phyloP scores from a whole-genome alignment of 768 basidiomycete species.

The Mycena crocata region DNA sequence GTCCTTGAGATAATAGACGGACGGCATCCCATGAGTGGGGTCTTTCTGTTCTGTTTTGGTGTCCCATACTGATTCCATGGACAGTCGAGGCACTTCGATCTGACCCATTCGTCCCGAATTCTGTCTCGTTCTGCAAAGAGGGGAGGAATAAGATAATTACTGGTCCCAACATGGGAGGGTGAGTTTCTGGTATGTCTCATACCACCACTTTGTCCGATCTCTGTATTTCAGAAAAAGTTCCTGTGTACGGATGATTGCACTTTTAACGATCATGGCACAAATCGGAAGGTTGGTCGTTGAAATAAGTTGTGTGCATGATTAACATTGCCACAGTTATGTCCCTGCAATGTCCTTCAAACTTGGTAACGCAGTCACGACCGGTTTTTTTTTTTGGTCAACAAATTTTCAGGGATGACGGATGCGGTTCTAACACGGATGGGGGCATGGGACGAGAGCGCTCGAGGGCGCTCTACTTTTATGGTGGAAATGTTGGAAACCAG shows the following conservation, averaged over 20 bases:
- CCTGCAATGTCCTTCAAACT: slow-evolving; percentile 82
- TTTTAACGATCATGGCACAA: slow-evolving; percentile 87
- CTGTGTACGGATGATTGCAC: slow-evolving; percentile 80
- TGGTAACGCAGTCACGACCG: slow-evolving; percentile 44
- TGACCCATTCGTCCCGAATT: slow-evolving; percentile 90
- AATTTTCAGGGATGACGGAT: slow-evolving; percentile 57
- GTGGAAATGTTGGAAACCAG: slow-evolving; percentile 95
- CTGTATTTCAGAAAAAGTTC: slow-evolving; percentile 76
- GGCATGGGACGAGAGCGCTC: slow-evolving; percentile 88
- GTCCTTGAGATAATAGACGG: slow-evolving; percentile 83
- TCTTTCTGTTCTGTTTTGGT: not conserved
- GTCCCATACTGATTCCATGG: not conserved
- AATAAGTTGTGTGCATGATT: not conserved
- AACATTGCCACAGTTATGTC: slow-evolving; percentile 64
- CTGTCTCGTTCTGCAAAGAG: slow-evolving; percentile 60
- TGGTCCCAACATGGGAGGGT: slow-evolving; percentile 89
- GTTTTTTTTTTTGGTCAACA: not conserved
- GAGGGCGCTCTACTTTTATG: slow-evolving; percentile 96
- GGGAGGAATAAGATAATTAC: slow-evolving; percentile 81
- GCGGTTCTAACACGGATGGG: slow-evolving; percentile 92
- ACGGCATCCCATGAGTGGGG: slow-evolving; percentile 85
- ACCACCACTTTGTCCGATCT: not conserved
- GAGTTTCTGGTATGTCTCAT: slow-evolving; percentile 29
- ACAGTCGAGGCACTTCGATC: slow-evolving; percentile 74
- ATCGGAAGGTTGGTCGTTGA: slow-evolving; percentile 65